Percentiles rank a stretch among this genome's conserved stretches.
These are phyloP conservation scores for Carpinus viminea DNA, from an alignment of 306 rosid genomes.

Conservation along the genomic window DNA sequence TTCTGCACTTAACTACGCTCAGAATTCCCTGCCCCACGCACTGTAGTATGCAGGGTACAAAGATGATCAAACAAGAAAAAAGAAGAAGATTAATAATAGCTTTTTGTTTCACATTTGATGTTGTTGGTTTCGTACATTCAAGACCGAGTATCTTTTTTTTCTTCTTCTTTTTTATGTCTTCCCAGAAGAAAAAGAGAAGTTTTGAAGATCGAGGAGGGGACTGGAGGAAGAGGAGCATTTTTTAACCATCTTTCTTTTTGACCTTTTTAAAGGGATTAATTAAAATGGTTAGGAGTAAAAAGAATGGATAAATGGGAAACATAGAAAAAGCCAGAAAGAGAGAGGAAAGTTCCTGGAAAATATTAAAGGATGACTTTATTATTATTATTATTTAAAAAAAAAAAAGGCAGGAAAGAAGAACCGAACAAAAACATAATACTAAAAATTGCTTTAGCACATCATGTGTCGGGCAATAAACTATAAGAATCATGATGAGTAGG, in stretches of 20 bases:
- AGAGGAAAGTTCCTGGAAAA: conserved; percentile 51
- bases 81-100: background rate
- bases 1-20: conserved; percentile 40
- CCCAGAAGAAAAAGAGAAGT: too few relatives aligned
- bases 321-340: conserved; percentile 61
- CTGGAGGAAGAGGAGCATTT: background rate
- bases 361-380: conserved; percentile 36
- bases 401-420: conserved; percentile 41
- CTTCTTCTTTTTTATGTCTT: too few relatives aligned
- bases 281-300: conserved; percentile 41
- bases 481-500: conserved; percentile 6
- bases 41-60: conserved; percentile 13
- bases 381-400: background rate
- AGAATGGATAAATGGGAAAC: conserved; percentile 29
- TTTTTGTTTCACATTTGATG: background rate
- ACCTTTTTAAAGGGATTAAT: conserved; percentile 32
- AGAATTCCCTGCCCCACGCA: conserved; percentile 40
- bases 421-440: conserved; percentile 45
- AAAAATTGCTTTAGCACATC: conserved; percentile 46
- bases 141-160: background rate
- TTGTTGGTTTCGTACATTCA: background rate
- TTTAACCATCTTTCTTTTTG: conserved; percentile 31
- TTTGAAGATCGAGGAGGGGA: too few relatives aligned
- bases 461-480: conserved; percentile 35
- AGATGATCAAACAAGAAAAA: background rate